A percentile compares a stretch with the other conserved stretches of the same genome.
These are phyloP conservation scores for Eruca vesicaria DNA, from an alignment of 441 rosid genomes.

Conservation along the genomic window DNA sequence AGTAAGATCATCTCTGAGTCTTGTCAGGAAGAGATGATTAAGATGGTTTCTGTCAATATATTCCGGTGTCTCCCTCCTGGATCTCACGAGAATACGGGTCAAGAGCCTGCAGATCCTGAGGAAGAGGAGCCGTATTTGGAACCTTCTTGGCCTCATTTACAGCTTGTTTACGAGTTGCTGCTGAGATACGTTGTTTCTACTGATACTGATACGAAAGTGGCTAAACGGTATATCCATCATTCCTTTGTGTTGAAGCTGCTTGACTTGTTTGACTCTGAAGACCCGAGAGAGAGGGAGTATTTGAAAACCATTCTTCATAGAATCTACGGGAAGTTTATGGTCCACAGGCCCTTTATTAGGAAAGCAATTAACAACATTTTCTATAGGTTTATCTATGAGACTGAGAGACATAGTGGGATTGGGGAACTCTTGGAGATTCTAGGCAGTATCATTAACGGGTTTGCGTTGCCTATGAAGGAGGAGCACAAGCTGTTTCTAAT, in stretches of 20 bases:
- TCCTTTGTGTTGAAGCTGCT: background rate
- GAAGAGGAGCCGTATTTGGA: constrained; percentile 1
- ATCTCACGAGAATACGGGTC: background rate
- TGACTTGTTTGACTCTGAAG: background rate
- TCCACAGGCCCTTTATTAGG: constrained; percentile 20
- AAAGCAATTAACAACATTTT: background rate
- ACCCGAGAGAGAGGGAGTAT: background rate
- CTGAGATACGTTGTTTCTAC: background rate
- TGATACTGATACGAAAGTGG: background rate
- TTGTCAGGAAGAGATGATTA: constrained; percentile 33
- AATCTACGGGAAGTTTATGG: background rate
- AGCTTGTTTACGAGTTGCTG: background rate
- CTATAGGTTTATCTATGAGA: background rate
- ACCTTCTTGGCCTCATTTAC: background rate
- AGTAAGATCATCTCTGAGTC: constrained; percentile 70
- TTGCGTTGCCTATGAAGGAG: background rate
- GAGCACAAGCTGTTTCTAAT: background rate
- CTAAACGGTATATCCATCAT: background rate
- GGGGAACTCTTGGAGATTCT: background rate
- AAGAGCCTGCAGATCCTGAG: background rate
- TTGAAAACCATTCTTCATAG: background rate
- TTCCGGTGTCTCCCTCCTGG: background rate
- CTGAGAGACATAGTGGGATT: constrained; percentile 42
- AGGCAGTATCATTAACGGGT: background rate
- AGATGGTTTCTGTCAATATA: background rate